Evolutionary conservation across 768 basidiomycete species (phyloP).

Genomic region (Boletus bicolor): DNA sequence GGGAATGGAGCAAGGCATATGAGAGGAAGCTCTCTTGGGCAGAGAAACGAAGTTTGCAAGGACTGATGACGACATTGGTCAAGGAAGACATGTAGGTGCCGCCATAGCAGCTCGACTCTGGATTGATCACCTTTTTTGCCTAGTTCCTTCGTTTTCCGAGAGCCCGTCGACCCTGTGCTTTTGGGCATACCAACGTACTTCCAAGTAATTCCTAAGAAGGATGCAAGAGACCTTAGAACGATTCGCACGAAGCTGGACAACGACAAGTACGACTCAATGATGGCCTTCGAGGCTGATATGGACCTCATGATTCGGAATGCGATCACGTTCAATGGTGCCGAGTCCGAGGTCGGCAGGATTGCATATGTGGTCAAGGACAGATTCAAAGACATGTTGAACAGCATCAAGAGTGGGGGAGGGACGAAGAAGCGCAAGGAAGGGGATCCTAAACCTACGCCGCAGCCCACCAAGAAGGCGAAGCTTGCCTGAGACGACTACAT

Average conservation of each 20-base stretch:
- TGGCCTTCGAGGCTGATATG: slow-evolving; percentile 81
- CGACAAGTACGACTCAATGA: slow-evolving; percentile 77
- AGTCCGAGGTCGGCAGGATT: slow-evolving; percentile 73
- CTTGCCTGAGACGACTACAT: slow-evolving; percentile 42
- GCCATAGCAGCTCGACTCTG: background rate
- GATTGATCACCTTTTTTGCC: background rate
- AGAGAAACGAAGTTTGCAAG: slow-evolving; percentile 78
- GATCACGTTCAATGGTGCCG: slow-evolving; percentile 79
- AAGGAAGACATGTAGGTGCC: slow-evolving; percentile 62
- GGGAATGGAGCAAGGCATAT: slow-evolving; percentile 79
- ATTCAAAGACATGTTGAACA: slow-evolving; percentile 52
- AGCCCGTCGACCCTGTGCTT: slow-evolving; percentile 84
- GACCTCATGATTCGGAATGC: slow-evolving; percentile 89
- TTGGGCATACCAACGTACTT: slow-evolving; percentile 86
- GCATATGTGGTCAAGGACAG: slow-evolving; percentile 50
- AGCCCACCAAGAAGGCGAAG: slow-evolving; percentile 68
- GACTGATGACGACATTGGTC: slow-evolving; percentile 62
- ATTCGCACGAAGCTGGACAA: slow-evolving; percentile 78
- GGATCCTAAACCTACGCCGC: slow-evolving; percentile 54
- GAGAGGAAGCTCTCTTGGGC: slow-evolving; percentile 70
- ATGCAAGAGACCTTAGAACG: slow-evolving; percentile 81
- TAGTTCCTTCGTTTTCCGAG: slow-evolving; percentile 76
- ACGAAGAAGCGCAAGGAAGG: slow-evolving; percentile 75
- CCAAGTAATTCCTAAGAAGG: slow-evolving; percentile 77
- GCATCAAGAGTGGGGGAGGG: slow-evolving; percentile 37